Evolutionary conservation across 2,329 filamentous ascomycete genomes (phyloP).

Genomic region (Eutypella sp.): DNA sequence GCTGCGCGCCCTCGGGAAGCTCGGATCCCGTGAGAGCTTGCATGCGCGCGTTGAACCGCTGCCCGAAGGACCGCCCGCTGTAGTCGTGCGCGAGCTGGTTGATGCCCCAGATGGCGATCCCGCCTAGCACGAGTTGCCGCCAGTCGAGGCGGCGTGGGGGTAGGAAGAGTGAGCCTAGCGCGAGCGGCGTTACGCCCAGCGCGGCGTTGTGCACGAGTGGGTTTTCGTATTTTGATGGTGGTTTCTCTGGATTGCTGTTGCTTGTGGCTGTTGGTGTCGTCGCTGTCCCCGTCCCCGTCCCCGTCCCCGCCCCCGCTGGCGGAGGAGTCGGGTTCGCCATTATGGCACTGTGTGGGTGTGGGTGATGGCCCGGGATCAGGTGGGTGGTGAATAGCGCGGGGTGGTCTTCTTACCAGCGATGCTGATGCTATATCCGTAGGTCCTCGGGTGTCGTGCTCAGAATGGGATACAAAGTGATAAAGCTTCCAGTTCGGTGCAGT

Average conservation of each 20-base stretch:
- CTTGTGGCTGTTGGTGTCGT: conserved; percentile 3
- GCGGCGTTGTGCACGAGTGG: conserved; percentile 42
- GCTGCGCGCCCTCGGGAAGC: conserved; percentile 52
- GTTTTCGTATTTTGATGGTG: conserved; percentile 19
- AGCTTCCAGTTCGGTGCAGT: too few relatives aligned
- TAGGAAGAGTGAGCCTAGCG: conserved; percentile 43
- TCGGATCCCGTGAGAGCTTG: conserved; percentile 43
- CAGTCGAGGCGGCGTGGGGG: conserved; percentile 48
- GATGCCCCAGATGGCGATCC: conserved; percentile 46
- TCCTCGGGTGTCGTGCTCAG: too few relatives aligned
- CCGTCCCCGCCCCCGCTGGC: too few relatives aligned
- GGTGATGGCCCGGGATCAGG: too few relatives aligned
- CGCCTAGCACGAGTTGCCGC: conserved; percentile 45
- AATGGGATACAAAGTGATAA: too few relatives aligned
- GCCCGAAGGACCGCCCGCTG: conserved; percentile 47
- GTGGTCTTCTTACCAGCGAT: too few relatives aligned
- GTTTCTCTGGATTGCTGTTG: conserved; percentile 7
- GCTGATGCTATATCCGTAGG: too few relatives aligned
- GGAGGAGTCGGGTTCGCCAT: too few relatives aligned
- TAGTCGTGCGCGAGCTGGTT: conserved; percentile 54
- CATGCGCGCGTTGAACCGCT: conserved; percentile 41
- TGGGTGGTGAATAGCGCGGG: too few relatives aligned
- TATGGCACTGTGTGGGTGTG: too few relatives aligned
- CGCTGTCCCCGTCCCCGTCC: too few relatives aligned
- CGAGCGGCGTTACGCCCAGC: conserved; percentile 42